Conservation (phyloP, 208 protist species). For the Crithidia bombi region DNA sequence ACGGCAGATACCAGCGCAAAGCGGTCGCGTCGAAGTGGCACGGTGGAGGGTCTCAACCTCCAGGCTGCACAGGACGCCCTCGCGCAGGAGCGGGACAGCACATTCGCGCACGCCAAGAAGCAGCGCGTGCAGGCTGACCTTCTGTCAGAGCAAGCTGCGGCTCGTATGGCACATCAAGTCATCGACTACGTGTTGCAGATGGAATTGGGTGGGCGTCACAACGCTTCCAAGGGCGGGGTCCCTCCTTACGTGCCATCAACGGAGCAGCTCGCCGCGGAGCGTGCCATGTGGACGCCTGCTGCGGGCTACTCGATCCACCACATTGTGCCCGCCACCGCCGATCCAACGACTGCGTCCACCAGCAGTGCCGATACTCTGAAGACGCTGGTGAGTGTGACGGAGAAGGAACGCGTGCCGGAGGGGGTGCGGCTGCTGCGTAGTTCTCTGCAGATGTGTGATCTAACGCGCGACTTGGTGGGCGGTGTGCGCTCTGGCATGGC, state of each 20-base stretch:
- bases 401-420: conserved; percentile 39
- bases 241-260: conserved; percentile 29
- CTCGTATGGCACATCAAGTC: conserved; percentile 49
- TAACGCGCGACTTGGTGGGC: conserved; percentile 56
- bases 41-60: conserved; percentile 37
- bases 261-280: conserved; percentile 43
- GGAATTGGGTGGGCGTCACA: conserved; percentile 66
- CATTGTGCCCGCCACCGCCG: conserved; percentile 29
- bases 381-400: conserved; percentile 28
- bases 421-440: conserved; percentile 50
- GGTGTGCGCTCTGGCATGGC: conserved; percentile 50
- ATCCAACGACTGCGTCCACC: background rate
- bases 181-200: conserved; percentile 68
- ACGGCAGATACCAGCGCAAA: conserved; percentile 1
- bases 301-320: conserved; percentile 51
- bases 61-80: conserved; percentile 31
- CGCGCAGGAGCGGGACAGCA: conserved; percentile 29
- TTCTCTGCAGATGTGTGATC: conserved; percentile 50
- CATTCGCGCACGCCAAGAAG: conserved; percentile 24
- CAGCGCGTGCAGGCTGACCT: conserved; percentile 26
- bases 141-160: conserved; percentile 38
- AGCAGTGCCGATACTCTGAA: conserved; percentile 4
- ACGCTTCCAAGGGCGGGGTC: conserved; percentile 39
- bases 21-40: conserved; percentile 18
- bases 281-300: conserved; percentile 30